Base-by-base conservation (phyloP, 2,329 filamentous ascomycete genomes). In the Plenodomus biglobosus region DNA sequence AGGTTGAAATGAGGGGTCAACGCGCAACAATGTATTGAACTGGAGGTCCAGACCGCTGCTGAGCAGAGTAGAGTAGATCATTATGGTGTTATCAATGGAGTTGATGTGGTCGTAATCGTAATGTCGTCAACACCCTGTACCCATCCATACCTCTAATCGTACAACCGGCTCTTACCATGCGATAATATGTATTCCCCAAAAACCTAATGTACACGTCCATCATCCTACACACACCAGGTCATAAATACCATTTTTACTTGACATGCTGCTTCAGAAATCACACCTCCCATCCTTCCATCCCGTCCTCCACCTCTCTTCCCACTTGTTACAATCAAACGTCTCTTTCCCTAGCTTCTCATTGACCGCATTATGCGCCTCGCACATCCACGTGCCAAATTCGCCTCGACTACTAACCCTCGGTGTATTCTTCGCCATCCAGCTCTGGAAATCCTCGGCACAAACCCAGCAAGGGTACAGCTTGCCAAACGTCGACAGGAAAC, bases 391-490 rank as follows among this genome's bases (percentile, higher is more conserved):
- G 19, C 88, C 89, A 71, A 94, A 90, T 61, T 90, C 87, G 48
- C 84, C 81, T 46, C 82, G 70, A 39, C 75, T 78, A 49, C 76
- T 77, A 16, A 86, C 74, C 46, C 75, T 66, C 34, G 92, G 85
- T 66, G 83, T 82, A 57, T 92, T 87, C 54, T 81, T 80, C 53
- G 78, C 79, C 77, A 97, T 86, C 80, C 92, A 97, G 0, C 70
- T 71, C 70, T 87, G 87, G 71, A 99, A 96, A 68, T 97, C 92
- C 52, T 92, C 87, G 27, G 92, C 94, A 73, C 94, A 99, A 2
- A 88, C 83, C 90, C 92, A 96, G 77, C 94, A 99, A 3, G 94
- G 94, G 68, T 99, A 99, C 17, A 97, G 74, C 59, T 87, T 87
- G 20, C 88, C 85, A 70, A 99, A 95, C 2, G 91, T 78, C 19